Conservation (phyloP, 2,329 filamentous ascomycete species). For the Thielaviopsis punctulata region DNA sequence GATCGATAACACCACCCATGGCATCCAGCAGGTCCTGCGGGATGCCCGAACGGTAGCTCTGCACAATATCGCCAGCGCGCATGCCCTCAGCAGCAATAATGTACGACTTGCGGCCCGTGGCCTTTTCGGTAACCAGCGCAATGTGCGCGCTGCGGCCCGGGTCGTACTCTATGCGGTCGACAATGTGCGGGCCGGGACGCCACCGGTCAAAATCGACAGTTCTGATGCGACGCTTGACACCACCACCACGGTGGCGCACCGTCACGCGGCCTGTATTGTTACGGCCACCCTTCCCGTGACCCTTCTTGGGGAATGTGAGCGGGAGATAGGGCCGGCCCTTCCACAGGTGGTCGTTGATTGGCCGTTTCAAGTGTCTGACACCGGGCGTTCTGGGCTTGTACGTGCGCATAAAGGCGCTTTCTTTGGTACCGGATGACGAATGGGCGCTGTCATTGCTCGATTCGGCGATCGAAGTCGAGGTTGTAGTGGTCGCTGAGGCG, state of each 20-base stretch:
- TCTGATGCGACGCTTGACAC: slow-evolving; percentile 78
- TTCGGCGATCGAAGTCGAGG: not conserved
- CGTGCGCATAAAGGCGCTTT: slow-evolving; percentile 44
- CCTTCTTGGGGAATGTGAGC: slow-evolving; percentile 82
- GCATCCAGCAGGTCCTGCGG: slow-evolving; percentile 70
- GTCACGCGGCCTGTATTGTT: slow-evolving; percentile 78
- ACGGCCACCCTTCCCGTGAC: slow-evolving; percentile 79
- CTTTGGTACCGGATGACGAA: not conserved
- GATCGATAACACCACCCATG: slow-evolving; percentile 87
- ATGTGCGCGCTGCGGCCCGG: slow-evolving; percentile 87
- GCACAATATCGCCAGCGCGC: slow-evolving; percentile 75
- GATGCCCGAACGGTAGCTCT: slow-evolving; percentile 83
- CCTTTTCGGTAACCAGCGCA: slow-evolving; percentile 61
- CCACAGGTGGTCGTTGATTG: slow-evolving; percentile 93
- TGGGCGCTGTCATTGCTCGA: not conserved
- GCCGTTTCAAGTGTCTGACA: slow-evolving; percentile 75
- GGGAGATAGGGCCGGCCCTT: slow-evolving; percentile 71
- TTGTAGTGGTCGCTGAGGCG: not conserved
- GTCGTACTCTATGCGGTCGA: slow-evolving; percentile 93
- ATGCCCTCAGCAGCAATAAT: slow-evolving; percentile 92
- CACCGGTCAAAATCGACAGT: slow-evolving; percentile 76
- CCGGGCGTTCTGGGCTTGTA: slow-evolving; percentile 92
- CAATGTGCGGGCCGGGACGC: slow-evolving; percentile 63
- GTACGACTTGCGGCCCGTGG: slow-evolving; percentile 64
- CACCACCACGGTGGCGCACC: slow-evolving; percentile 81